Conservation (phyloP, 495 filamentous ascomycete genomes). For the Cenococcum geophilum region DNA sequence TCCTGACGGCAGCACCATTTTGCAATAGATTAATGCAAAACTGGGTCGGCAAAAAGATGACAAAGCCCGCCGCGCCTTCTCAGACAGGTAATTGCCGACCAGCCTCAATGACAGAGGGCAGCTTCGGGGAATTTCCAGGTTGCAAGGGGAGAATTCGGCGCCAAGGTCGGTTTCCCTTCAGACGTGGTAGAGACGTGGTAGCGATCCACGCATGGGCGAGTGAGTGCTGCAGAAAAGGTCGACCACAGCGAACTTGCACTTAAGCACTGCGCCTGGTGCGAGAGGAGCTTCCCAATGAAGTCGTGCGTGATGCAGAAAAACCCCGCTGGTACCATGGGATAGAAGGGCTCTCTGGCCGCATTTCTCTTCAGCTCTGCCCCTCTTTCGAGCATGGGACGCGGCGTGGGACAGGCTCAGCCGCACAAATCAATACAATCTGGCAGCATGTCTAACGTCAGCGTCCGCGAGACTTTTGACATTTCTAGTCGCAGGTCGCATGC, state of each 20-base stretch:
- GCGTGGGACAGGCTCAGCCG: conserved; percentile 1
- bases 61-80: neutral
- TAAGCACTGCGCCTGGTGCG: neutral
- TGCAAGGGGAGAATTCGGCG: neutral
- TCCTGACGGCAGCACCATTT: neutral
- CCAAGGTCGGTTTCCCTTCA: no score
- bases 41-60: neutral
- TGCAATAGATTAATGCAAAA: neutral
- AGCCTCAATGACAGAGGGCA: neutral
- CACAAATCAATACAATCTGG: conserved; percentile 1
- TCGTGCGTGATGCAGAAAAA: neutral
- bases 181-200: no score
- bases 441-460: conserved; percentile 4
- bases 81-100: neutral
- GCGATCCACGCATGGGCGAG: no score
- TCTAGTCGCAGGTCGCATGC: neutral
- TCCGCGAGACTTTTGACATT: neutral
- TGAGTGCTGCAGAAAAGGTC: neutral
- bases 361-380: conserved; percentile 1
- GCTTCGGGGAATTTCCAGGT: neutral
- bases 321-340: neutral
- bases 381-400: neutral
- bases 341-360: neutral
- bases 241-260: neutral
- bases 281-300: neutral